Percentiles rank a stretch among this genome's conserved stretches.
These are phyloP conservation scores for Apiotrichum domesticum DNA, from an alignment of 1,284 basidiomycete genomes.

Conservation along the genomic window DNA sequence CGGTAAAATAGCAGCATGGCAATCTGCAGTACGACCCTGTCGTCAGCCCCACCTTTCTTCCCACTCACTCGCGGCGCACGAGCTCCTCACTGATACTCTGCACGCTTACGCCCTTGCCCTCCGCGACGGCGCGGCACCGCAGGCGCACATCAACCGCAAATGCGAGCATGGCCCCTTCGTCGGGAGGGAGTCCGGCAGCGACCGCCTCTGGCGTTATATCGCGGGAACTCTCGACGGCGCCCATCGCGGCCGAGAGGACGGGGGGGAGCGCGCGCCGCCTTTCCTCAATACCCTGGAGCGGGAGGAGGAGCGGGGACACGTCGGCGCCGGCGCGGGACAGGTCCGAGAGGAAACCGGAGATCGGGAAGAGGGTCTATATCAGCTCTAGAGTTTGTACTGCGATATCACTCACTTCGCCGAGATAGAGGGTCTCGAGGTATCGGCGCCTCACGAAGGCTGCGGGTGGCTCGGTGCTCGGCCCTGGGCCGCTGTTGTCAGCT, in stretches of 20 bases:
- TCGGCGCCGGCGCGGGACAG: slow-evolving; percentile 11
- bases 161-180: slow-evolving; percentile 19
- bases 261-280: slow-evolving; percentile 25
- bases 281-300: slow-evolving; percentile 17
- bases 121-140: slow-evolving; percentile 17
- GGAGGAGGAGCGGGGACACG: neutral
- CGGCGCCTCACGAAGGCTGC: slow-evolving; percentile 20
- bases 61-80: slow-evolving; percentile 38
- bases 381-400: neutral
- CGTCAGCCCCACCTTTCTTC: neutral
- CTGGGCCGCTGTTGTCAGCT: slow-evolving; percentile 22
- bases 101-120: slow-evolving; percentile 17
- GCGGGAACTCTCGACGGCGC: neutral
- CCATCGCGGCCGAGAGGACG: slow-evolving; percentile 5
- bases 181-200: neutral
- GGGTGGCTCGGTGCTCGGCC: slow-evolving; percentile 11
- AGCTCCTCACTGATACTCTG: slow-evolving; percentile 29
- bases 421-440: slow-evolving; percentile 36
- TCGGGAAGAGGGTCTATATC: slow-evolving; percentile 25
- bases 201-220: neutral
- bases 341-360: slow-evolving; percentile 26
- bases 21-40: slow-evolving; percentile 35
- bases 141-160: slow-evolving; percentile 22
- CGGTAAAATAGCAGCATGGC: slow-evolving; percentile 28
- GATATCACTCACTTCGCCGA: slow-evolving; percentile 29